Percentiles rank a stretch among this genome's conserved stretches.
Conservation (phyloP, 1,284 basidiomycete species). For the Moesziomyces sp. region DNA sequence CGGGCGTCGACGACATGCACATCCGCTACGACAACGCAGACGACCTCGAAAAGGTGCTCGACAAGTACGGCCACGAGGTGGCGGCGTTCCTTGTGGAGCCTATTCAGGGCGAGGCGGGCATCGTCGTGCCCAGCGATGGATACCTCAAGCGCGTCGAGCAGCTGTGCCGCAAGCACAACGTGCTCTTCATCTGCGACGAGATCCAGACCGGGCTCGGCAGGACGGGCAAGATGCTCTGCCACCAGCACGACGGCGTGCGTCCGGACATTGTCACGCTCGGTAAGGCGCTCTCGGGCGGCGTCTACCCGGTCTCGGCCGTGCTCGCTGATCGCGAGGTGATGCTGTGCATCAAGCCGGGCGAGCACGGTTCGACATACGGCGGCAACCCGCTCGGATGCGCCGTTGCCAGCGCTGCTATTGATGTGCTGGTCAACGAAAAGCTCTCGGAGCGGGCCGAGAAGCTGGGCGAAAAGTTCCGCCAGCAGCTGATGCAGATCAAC, state of each 20-base stretch:
- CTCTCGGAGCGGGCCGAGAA: conserved; percentile 80
- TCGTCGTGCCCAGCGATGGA: conserved; percentile 89
- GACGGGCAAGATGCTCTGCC: conserved; percentile 71
- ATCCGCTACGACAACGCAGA: conserved; percentile 69
- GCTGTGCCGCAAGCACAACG: conserved; percentile 92
- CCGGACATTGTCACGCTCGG: conserved; percentile 94
- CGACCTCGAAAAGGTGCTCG: conserved; percentile 84
- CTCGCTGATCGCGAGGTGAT: conserved; percentile 89
- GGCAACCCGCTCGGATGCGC: conserved; percentile 96
- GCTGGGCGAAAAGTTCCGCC: conserved; percentile 81
- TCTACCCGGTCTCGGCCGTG: conserved; percentile 96
- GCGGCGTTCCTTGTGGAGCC: conserved; percentile 96
- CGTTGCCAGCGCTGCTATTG: conserved; percentile 88
- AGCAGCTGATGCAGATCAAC: conserved; percentile 59
- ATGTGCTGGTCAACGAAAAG: conserved; percentile 86
- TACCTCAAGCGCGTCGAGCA: conserved; percentile 82
- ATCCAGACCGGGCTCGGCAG: conserved; percentile 79
- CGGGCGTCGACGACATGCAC: conserved; percentile 68
- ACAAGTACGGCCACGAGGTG: conserved; percentile 82
- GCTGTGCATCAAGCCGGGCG: conserved; percentile 94
- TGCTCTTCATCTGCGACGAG: conserved; percentile 95
- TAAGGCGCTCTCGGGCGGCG: conserved; percentile 94
- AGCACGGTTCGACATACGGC: conserved; percentile 86
- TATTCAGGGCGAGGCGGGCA: conserved; percentile 97
- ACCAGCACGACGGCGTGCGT: conserved; percentile 81